Percentiles rank a stretch among this genome's conserved stretches.
Conservation (phyloP, 371 early-diverging fungal species). For the Actinomortierella wolfii region DNA sequence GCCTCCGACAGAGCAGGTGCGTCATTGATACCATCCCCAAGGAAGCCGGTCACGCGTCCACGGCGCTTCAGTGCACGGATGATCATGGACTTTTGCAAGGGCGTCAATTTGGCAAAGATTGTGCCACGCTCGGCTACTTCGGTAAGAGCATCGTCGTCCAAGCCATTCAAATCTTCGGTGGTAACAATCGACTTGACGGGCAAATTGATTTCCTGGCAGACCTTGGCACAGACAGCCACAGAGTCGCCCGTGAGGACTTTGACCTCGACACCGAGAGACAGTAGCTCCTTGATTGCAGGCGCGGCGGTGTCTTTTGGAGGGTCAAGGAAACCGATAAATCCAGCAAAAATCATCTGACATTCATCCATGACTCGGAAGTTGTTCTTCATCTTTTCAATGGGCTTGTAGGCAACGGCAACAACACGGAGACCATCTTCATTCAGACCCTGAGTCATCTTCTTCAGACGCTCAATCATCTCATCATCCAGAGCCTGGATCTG, state of each 20-base stretch:
- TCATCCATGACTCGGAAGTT: conserved; percentile 34
- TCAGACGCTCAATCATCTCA: conserved; percentile 19
- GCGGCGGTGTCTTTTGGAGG: conserved; percentile 46
- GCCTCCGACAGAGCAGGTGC: conserved; percentile 87
- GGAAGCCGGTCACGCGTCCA: conserved; percentile 54
- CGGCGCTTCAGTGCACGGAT: conserved; percentile 49
- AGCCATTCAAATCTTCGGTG: conserved; percentile 35
- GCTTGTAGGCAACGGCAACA: conserved; percentile 43
- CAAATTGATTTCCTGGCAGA: conserved; percentile 44
- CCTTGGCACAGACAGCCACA: conserved; percentile 45
- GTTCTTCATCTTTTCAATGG: conserved; percentile 17
- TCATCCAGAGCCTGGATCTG: conserved; percentile 22
- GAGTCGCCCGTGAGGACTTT: conserved; percentile 52
- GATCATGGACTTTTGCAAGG: conserved; percentile 55
- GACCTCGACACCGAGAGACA: conserved; percentile 33
- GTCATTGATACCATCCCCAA: conserved; percentile 98
- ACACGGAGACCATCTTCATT: conserved; percentile 48
- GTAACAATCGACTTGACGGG: conserved; percentile 39
- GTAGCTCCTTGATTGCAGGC: conserved; percentile 40
- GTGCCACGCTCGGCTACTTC: conserved; percentile 34
- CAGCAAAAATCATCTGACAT: conserved; percentile 41
- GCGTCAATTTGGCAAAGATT: conserved; percentile 61
- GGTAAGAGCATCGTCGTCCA: conserved; percentile 37
- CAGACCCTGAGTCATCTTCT: conserved; percentile 25
- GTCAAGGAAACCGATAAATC: conserved; percentile 46